These are phyloP conservation scores for Camelina sativa DNA, from an alignment of 345 rosid genomes.

Conservation along the genomic window DNA sequence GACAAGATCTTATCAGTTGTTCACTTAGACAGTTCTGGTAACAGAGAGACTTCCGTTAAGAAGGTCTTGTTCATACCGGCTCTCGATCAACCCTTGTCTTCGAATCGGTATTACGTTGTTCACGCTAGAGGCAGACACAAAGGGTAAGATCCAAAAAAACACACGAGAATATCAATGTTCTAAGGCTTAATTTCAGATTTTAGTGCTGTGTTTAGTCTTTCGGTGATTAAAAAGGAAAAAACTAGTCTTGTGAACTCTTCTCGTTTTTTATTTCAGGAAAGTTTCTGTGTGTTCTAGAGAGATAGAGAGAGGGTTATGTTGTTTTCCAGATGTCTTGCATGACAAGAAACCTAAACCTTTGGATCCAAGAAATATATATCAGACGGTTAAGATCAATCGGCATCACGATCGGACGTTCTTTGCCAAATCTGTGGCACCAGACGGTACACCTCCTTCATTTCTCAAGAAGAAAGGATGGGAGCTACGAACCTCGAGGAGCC, in stretches of 20 bases:
- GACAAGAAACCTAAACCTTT: slow-evolving; percentile 65
- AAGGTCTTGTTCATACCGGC: slow-evolving; percentile 71
- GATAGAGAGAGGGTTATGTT: slow-evolving; percentile 55
- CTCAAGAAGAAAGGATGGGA: slow-evolving; percentile 74
- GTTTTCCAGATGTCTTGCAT: slow-evolving; percentile 51
- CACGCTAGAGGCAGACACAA: slow-evolving; percentile 61
- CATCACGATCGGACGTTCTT: slow-evolving; percentile 50
- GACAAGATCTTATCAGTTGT: slow-evolving; percentile 61
- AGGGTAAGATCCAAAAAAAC: slow-evolving; percentile 51
- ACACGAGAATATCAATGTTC: neutral
- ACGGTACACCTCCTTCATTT: slow-evolving; percentile 60
- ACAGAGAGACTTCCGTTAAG: slow-evolving; percentile 47
- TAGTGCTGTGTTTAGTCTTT: slow-evolving; percentile 1
- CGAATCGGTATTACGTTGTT: slow-evolving; percentile 63
- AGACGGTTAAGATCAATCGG: slow-evolving; percentile 59
- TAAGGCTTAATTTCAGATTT: neutral
- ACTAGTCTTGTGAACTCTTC: slow-evolving; percentile 5
- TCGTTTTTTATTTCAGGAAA: slow-evolving; percentile 45
- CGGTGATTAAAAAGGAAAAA: neutral
- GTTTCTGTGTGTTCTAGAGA: slow-evolving; percentile 67
- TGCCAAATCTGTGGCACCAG: slow-evolving; percentile 60
- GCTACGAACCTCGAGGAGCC: slow-evolving; percentile 45
- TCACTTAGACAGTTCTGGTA: slow-evolving; percentile 52
- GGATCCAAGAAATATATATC: slow-evolving; percentile 66
- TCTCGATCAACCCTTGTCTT: slow-evolving; percentile 69